Conservation (phyloP, 495 filamentous ascomycete species). For the Xylaria castorea region DNA sequence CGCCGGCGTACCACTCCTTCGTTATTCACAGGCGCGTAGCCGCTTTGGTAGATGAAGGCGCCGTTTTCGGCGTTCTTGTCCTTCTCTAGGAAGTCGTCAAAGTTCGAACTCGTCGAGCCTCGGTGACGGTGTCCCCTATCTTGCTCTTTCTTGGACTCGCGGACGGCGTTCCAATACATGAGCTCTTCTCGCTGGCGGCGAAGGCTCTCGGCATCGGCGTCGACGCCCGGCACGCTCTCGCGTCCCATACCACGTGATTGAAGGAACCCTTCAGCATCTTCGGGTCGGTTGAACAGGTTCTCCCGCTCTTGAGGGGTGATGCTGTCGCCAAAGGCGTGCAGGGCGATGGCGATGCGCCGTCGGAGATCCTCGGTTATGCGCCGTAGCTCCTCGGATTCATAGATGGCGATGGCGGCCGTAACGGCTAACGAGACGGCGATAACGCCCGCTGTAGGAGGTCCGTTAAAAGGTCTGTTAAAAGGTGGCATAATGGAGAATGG, state of each 20-base stretch:
- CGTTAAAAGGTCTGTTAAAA: slow-evolving; percentile 40
- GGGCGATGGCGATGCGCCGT: slow-evolving; percentile 76
- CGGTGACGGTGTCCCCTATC: slow-evolving; percentile 29
- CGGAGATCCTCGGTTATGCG: slow-evolving; percentile 77
- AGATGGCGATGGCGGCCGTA: slow-evolving; percentile 82
- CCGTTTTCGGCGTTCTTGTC: slow-evolving; percentile 53
- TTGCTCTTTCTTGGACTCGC: slow-evolving; percentile 46
- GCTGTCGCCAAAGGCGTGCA: slow-evolving; percentile 80
- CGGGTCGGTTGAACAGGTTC: slow-evolving; percentile 62
- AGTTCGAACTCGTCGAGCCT: slow-evolving; percentile 43
- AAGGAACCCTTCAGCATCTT: slow-evolving; percentile 64
- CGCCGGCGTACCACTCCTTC: slow-evolving; percentile 55
- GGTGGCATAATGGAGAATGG: slow-evolving; percentile 46
- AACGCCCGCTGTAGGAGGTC: slow-evolving; percentile 69
- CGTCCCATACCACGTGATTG: slow-evolving; percentile 49
- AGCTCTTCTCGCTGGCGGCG: slow-evolving; percentile 76
- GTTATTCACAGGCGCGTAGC: slow-evolving; percentile 45
- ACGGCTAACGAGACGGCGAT: slow-evolving; percentile 77
- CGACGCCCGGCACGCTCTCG: slow-evolving; percentile 63
- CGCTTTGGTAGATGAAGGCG: slow-evolving; percentile 59
- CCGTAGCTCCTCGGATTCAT: slow-evolving; percentile 82
- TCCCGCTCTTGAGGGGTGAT: slow-evolving; percentile 64
- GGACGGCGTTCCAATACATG: slow-evolving; percentile 67
- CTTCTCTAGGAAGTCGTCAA: slow-evolving; percentile 61
- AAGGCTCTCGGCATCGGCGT: slow-evolving; percentile 71